These are phyloP conservation scores for Blastobotrys terrestris DNA, from an alignment of 805 yeast species.

Conservation along the genomic window DNA sequence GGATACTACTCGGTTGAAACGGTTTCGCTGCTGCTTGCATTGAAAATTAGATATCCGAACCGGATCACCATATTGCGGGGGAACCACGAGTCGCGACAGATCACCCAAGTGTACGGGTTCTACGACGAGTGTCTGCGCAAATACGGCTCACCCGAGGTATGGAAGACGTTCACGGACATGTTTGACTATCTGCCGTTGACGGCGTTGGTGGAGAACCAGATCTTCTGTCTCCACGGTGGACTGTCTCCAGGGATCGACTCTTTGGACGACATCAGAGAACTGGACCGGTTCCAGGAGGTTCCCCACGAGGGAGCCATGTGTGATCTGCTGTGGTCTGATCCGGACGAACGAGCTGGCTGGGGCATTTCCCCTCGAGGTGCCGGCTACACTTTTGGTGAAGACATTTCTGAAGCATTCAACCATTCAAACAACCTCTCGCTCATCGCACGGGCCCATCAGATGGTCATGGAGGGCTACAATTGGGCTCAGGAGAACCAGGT, in stretches of 20 bases:
- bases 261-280: conserved; percentile 83
- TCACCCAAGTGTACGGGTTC: conserved; percentile 93
- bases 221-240: conserved; percentile 93
- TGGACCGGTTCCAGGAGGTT: conserved; percentile 89
- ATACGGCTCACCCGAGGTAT: conserved; percentile 86
- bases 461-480: conserved; percentile 95
- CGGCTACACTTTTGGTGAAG: conserved; percentile 96
- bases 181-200: conserved; percentile 92
- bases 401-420: conserved; percentile 87
- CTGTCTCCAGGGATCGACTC: conserved; percentile 91
- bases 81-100: conserved; percentile 91
- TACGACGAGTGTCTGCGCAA: conserved; percentile 93
- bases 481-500: conserved; percentile 85
- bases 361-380: conserved; percentile 98
- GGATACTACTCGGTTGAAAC: conserved; percentile 88
- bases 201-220: conserved; percentile 83
- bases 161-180: conserved; percentile 87
- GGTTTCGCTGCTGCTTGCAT: conserved; percentile 77
- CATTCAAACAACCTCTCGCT: conserved; percentile 79
- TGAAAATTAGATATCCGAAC: conserved; percentile 87
- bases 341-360: conserved; percentile 96
- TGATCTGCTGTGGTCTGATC: conserved; percentile 94
- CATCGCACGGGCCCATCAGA: conserved; percentile 92
- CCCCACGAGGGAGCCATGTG: conserved; percentile 99
- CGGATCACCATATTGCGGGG: conserved; percentile 91